Conservation (phyloP, 352 stramenopile genomes). For the Blastocystis sp. region DNA sequence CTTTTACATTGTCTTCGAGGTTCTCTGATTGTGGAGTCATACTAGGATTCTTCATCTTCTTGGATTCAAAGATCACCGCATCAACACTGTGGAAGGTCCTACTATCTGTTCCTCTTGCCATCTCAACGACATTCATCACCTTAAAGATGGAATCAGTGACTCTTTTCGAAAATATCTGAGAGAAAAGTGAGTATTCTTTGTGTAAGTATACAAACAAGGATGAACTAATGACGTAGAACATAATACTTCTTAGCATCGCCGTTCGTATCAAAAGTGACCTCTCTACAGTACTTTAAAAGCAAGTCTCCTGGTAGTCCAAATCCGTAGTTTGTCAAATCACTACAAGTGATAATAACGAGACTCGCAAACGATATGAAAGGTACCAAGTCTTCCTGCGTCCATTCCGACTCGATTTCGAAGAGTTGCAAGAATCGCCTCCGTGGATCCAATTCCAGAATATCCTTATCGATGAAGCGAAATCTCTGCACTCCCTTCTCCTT, state of each 20-base stretch:
- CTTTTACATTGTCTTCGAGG: constrained; percentile 28
- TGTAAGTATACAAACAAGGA: constrained; percentile 31
- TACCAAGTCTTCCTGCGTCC: constrained; percentile 33
- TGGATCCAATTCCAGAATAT: neutral
- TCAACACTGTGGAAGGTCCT: constrained; percentile 11
- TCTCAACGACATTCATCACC: neutral
- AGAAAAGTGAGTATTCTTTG: neutral
- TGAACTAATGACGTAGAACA: constrained; percentile 6
- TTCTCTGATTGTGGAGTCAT: neutral
- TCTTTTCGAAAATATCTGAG: neutral
- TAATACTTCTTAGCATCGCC: neutral
- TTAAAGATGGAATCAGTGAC: neutral
- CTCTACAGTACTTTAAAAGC: constrained; percentile 41
- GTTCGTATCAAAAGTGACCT: neutral
- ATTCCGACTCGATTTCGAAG: constrained; percentile 47
- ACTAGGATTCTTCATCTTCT: constrained; percentile 58
- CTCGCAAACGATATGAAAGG: neutral
- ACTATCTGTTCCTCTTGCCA: neutral
- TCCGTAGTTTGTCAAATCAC: neutral
- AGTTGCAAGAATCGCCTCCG: neutral
- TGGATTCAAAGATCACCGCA: constrained; percentile 36
- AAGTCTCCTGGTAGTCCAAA: constrained; percentile 38
- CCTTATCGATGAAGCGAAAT: constrained; percentile 31
- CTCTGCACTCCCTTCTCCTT: neutral
- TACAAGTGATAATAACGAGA: neutral